phyloP scores from a whole-genome alignment of 805 yeast species.

The Saccharomycopsis lassenensis region DNA sequence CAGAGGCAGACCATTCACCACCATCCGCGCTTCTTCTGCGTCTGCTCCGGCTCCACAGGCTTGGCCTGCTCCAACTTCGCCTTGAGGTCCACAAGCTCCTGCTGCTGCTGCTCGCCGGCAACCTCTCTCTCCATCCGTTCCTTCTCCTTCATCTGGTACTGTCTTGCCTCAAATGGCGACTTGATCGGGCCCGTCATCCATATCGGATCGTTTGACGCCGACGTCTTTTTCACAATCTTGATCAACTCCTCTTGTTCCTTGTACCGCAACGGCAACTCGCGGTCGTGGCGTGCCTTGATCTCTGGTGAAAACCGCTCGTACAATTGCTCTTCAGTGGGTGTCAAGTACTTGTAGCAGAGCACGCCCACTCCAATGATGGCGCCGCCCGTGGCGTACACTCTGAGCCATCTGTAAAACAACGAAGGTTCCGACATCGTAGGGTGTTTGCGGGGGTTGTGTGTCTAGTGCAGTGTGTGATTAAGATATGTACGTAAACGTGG shows the following conservation, averaged over 20 bases:
- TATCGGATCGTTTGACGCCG: slow-evolving; percentile 63
- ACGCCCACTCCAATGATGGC: slow-evolving; percentile 66
- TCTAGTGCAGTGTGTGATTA: too few species aligned
- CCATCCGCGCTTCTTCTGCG: slow-evolving; percentile 25
- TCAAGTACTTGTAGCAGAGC: slow-evolving; percentile 55
- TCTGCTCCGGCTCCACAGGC: slow-evolving; percentile 23
- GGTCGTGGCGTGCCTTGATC: slow-evolving; percentile 61
- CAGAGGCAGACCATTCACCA: too few species aligned
- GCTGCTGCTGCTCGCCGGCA: slow-evolving; percentile 33
- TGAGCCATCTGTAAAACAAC: slow-evolving; percentile 55
- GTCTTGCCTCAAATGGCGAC: slow-evolving; percentile 50
- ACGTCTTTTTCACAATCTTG: slow-evolving; percentile 51
- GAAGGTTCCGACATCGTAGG: too few species aligned
- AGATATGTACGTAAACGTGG: too few species aligned
- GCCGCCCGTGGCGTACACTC: slow-evolving; percentile 49
- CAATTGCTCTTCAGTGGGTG: slow-evolving; percentile 79
- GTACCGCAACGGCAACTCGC: slow-evolving; percentile 47
- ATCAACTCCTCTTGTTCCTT: slow-evolving; percentile 61
- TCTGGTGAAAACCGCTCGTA: slow-evolving; percentile 74
- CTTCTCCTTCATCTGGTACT: slow-evolving; percentile 28
- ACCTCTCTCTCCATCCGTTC: slow-evolving; percentile 37
- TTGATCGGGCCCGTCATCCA: slow-evolving; percentile 70
- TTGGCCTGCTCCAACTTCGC: slow-evolving; percentile 27
- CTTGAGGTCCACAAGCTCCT: slow-evolving; percentile 32
- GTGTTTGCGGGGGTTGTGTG: too few species aligned